Evolutionary conservation across 805 yeast genomes (phyloP), one percentile per base, ranked within the genome.

Genomic region (Scheffersomyces coipomensis): DNA sequence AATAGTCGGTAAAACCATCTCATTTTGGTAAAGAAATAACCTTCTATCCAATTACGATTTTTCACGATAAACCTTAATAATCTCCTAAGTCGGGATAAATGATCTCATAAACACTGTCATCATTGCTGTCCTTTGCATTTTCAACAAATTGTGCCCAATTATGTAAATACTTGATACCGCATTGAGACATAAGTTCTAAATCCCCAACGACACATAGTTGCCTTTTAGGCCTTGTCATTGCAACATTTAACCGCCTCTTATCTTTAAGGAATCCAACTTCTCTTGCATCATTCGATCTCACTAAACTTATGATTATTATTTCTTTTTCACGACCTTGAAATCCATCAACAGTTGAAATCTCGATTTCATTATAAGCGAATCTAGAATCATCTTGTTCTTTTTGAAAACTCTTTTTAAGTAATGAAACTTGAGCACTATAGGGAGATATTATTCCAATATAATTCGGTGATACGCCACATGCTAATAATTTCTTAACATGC

Each of bases 251-350:
- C 49, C 99, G 75, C 53, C 93, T 68, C 39, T 76, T 73, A 49
- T 91, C 97, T 18, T 73, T 71, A 38, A 93, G 64, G 54, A 91
- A 93, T 8, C 98, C 98, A 34, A 90, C 83, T 37, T 83, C 86
- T 24, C 72, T 59, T 2, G 63, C 51, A 16, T 76, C 82, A 57
- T 91, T 91, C 29, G 93, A 83, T 46, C 99, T 71, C 2, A 91
- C 97, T 38, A 91, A 60, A 2, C 93, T 75, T 10, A 93, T 64
- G 1, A 91, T 73, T 5, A 91, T 88, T 0, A 81, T 83, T 51
- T 90, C 95, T 58, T 91, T 93, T 55, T 91, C 99, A 45, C 97
- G 70, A 1, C 99, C 99, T 66, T 91, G 99, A 53, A 91, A 93
- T 1, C 97, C 97, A 64, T 91, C 99, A 4, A 91, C 91, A 0